These are phyloP conservation scores for Sphaerulina musiva DNA, from an alignment of 2,329 filamentous ascomycete species.

Conservation along the genomic window DNA sequence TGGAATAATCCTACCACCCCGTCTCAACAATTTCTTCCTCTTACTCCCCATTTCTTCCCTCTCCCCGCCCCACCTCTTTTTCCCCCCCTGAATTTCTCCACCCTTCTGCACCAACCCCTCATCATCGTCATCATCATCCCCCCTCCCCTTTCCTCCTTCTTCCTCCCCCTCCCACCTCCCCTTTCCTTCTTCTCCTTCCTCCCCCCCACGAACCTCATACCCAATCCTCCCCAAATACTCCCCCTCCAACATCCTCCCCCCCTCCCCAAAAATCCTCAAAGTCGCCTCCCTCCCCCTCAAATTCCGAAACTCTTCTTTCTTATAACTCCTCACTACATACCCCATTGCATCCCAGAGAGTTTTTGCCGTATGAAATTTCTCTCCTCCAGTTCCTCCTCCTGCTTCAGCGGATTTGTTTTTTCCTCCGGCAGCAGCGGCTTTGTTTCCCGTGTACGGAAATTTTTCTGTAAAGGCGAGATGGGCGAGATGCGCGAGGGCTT, in stretches of 20 bases:
- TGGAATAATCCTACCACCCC: too few species aligned
- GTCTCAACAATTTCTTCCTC: too few species aligned
- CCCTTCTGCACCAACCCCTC: too few species aligned
- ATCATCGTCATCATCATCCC: too few species aligned
- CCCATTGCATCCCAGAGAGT: conserved; percentile 4
- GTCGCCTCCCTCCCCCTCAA: neutral
- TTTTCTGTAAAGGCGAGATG: neutral
- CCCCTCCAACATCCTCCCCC: neutral
- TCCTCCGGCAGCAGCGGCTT: neutral
- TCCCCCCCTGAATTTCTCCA: too few species aligned
- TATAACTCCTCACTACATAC: neutral
- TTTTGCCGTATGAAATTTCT: neutral
- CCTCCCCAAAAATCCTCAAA: neutral
- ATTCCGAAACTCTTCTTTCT: neutral
- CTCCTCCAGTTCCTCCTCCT: too few species aligned
- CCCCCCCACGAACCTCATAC: neutral
- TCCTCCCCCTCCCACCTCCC: neutral
- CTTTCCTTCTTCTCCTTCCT: neutral
- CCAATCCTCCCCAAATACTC: neutral
- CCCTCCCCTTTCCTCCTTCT: neutral
- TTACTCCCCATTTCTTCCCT: too few species aligned
- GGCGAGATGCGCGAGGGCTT: neutral
- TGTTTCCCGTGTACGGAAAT: neutral
- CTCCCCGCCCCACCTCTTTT: too few species aligned
- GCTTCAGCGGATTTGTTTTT: too few species aligned